Percentiles rank a stretch among this genome's conserved stretches.
Conservation (phyloP, 768 basidiomycete genomes). For the Inosperma sp. region DNA sequence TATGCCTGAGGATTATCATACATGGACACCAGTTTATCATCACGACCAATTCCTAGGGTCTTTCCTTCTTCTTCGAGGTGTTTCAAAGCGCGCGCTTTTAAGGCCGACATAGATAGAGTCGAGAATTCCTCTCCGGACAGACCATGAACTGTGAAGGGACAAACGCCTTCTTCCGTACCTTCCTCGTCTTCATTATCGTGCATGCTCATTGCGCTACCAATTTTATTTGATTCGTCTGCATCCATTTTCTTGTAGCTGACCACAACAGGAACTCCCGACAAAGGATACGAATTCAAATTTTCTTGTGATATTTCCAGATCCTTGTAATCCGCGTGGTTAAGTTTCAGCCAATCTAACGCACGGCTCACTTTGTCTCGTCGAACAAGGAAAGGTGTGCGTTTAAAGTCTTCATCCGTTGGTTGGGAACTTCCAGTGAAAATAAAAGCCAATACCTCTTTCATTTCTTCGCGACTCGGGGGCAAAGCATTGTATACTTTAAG, state of each 20-base stretch:
- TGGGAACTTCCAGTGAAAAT: slow-evolving; percentile 9
- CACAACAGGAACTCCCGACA: slow-evolving; percentile 18
- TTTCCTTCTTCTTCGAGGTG: slow-evolving; percentile 23
- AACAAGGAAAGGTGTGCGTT: slow-evolving; percentile 28
- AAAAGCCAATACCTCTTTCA: slow-evolving; percentile 22
- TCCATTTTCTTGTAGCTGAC: slow-evolving; percentile 20
- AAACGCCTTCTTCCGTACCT: slow-evolving; percentile 26
- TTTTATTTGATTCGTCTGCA: slow-evolving; percentile 13
- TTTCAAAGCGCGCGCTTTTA: slow-evolving; percentile 23
- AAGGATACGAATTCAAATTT: slow-evolving; percentile 22
- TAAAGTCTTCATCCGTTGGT: slow-evolving; percentile 14
- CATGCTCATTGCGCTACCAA: slow-evolving; percentile 11
- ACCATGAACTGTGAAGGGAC: slow-evolving; percentile 36
- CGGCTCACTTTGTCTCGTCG: slow-evolving; percentile 17
- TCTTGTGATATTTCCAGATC: slow-evolving; percentile 28
- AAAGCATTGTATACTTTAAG: slow-evolving; percentile 28
- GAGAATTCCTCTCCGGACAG: slow-evolving; percentile 23
- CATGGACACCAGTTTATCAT: slow-evolving; percentile 18
- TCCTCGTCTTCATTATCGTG: slow-evolving; percentile 26
- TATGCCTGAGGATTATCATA: slow-evolving; percentile 34
- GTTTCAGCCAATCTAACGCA: slow-evolving; percentile 32
- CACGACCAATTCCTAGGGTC: slow-evolving; percentile 27
- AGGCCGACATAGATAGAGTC: slow-evolving; percentile 12
- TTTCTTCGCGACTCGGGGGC: slow-evolving; percentile 29
- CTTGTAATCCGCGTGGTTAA: slow-evolving; percentile 31